A percentile compares a stretch with the other conserved stretches of the same genome.
phyloP scores from a whole-genome alignment of 345 rosid species.

The Citrus mangshanensis region DNA sequence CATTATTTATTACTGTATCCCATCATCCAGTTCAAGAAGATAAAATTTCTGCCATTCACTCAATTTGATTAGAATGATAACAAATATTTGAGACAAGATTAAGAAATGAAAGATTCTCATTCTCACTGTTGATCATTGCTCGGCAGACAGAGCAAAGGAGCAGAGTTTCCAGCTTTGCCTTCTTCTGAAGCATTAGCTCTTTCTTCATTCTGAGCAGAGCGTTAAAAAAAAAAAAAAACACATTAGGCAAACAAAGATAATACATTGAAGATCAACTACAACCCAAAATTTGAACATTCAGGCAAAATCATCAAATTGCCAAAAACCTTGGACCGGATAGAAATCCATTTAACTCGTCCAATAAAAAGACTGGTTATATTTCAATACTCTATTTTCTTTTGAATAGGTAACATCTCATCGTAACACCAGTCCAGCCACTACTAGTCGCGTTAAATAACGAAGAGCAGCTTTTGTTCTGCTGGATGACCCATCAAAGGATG shows the following conservation, averaged over 20 bases:
- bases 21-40: too few species aligned
- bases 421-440: neutral
- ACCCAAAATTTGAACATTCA: neutral
- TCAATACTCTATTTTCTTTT: neutral
- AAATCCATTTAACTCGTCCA: neutral
- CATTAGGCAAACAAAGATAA: neutral
- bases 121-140: slow-evolving; percentile 13
- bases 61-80: neutral
- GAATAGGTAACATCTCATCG: neutral
- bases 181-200: neutral
- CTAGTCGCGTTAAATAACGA: neutral
- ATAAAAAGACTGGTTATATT: neutral
- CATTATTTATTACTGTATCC: neutral
- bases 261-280: neutral
- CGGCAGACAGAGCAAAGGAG: slow-evolving; percentile 2
- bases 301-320: neutral
- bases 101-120: neutral
- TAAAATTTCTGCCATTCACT: neutral
- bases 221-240: too few species aligned
- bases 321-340: neutral
- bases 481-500: neutral
- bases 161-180: neutral
- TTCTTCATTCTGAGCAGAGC: slow-evolving; percentile 25
- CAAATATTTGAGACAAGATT: neutral
- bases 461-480: neutral